Evolutionary conservation across 108 stramenopile genomes (phyloP).

Genomic region (Pseudonitzschia pungens): DNA sequence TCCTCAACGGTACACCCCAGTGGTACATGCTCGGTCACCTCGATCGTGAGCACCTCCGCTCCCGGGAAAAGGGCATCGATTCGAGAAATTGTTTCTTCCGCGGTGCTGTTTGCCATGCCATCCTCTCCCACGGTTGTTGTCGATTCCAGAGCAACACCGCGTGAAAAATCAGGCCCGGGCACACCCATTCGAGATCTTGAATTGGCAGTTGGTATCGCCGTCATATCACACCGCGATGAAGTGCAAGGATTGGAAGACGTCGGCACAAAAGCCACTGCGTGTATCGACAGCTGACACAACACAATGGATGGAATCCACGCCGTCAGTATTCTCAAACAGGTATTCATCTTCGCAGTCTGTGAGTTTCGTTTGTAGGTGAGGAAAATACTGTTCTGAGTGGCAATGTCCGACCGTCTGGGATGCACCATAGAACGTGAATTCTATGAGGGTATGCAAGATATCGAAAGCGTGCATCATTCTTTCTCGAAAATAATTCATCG

Average conservation of each 20-base stretch:
- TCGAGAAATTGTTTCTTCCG: not conserved
- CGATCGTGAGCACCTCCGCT: conserved; percentile 41
- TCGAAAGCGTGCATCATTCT: too few species aligned
- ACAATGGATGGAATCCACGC: not conserved
- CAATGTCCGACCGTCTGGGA: too few species aligned
- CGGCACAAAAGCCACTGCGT: not conserved
- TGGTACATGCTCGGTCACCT: conserved; percentile 55
- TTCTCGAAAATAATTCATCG: too few species aligned
- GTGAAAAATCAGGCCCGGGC: not conserved
- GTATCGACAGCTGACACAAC: not conserved
- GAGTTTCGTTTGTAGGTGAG: not conserved
- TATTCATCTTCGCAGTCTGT: not conserved
- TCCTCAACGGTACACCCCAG: conserved; percentile 81
- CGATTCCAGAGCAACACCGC: not conserved
- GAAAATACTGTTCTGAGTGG: too few species aligned
- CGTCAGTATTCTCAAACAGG: not conserved
- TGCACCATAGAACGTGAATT: too few species aligned
- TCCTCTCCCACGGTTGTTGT: not conserved
- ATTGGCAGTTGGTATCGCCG: not conserved
- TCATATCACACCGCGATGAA: not conserved
- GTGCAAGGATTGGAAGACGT: not conserved
- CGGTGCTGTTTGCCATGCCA: not conserved
- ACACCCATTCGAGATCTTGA: not conserved
- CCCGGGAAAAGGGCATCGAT: conserved; percentile 15
- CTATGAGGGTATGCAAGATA: too few species aligned